phyloP scores from a whole-genome alignment of 371 early-diverging fungal species.

The Conidiobolus incongruus region DNA sequence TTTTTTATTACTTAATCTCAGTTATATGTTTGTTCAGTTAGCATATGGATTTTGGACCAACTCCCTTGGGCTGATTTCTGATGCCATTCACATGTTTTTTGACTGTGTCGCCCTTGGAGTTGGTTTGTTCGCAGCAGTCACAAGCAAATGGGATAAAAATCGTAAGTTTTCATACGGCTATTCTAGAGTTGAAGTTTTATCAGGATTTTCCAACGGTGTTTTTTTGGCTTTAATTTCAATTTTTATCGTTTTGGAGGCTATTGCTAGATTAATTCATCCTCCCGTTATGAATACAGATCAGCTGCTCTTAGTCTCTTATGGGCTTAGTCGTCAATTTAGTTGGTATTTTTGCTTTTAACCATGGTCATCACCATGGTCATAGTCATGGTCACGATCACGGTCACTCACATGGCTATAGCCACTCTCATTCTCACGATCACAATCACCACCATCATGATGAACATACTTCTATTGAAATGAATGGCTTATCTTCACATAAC shows the following conservation, averaged over 20 bases:
- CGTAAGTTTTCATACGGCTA: slow-evolving; percentile 56
- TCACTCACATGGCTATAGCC: slow-evolving; percentile 18
- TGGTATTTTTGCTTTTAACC: slow-evolving; percentile 81
- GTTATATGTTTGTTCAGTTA: slow-evolving; percentile 81
- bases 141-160: slow-evolving; percentile 75
- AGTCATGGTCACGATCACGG: slow-evolving; percentile 20
- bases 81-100: slow-evolving; percentile 95
- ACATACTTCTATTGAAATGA: slow-evolving; percentile 6
- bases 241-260: slow-evolving; percentile 72
- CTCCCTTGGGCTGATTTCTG: slow-evolving; percentile 80
- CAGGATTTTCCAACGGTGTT: slow-evolving; percentile 80
- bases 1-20: slow-evolving; percentile 76
- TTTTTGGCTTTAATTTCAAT: slow-evolving; percentile 70
- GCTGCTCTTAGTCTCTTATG: slow-evolving; percentile 55
- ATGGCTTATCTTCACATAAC: slow-evolving; percentile 14
- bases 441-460: slow-evolving; percentile 9
- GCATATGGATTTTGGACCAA: slow-evolving; percentile 80
- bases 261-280: slow-evolving; percentile 64
- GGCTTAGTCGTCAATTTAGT: slow-evolving; percentile 82
- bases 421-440: slow-evolving; percentile 21
- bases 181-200: slow-evolving; percentile 70
- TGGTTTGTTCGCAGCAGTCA: slow-evolving; percentile 67
- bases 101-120: slow-evolving; percentile 80
- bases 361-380: slow-evolving; percentile 50
- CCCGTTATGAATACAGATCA: slow-evolving; percentile 71